Evolutionary conservation across 208 protist genomes (phyloP).

Genomic region (Acanthamoeba divionensis): DNA sequence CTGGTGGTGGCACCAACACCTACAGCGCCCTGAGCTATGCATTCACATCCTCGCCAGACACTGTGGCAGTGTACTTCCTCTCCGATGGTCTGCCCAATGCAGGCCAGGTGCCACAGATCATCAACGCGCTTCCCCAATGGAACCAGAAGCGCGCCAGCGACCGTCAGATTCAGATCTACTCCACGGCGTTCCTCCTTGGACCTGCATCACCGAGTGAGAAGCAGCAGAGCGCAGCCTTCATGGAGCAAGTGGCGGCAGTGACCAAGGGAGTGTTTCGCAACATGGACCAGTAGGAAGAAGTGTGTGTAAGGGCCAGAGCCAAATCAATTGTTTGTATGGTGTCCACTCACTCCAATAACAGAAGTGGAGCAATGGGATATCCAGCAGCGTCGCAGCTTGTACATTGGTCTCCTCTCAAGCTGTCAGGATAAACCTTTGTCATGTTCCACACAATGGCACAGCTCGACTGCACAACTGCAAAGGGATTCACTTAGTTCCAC

Average conservation of each 20-base stretch:
- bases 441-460: too few species aligned
- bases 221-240: neutral
- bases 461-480: too few species aligned
- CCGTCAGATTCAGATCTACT: neutral
- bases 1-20: neutral
- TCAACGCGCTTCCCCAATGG: neutral
- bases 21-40: neutral
- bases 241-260: neutral
- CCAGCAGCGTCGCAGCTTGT: too few species aligned
- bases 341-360: too few species aligned
- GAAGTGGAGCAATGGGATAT: too few species aligned
- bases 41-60: neutral
- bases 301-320: too few species aligned
- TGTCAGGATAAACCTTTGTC: too few species aligned
- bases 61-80: neutral
- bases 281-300: too few species aligned
- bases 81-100: neutral
- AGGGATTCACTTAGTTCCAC: too few species aligned
- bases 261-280: conserved; percentile 6
- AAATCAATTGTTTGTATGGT: too few species aligned
- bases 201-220: neutral
- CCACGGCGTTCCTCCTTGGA: neutral
- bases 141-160: neutral
- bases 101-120: neutral
- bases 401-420: too few species aligned